Base-by-base conservation (phyloP, 176 grass and related monocot genomes). In the Cenchrus fungigraminus region DNA sequence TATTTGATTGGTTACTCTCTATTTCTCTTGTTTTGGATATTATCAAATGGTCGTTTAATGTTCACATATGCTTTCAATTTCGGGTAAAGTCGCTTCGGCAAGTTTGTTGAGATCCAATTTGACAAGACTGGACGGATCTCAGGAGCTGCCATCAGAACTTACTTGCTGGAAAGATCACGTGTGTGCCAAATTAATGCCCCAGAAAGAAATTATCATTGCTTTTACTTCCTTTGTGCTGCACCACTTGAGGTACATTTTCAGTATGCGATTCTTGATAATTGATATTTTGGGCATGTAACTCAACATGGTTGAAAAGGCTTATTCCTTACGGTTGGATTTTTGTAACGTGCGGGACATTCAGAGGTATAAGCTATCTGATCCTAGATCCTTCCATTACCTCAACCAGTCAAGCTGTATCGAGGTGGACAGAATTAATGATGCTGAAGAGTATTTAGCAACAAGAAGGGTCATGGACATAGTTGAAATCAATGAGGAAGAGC, bases 31-130 rank as follows among this genome's bases (percentile, higher is more conserved):
- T 25, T 90, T 74, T 79, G 63, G 54, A 71, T 54, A 66, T 62
- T 80, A 52, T 62, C 25, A 86, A 54, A 59, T 85, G 81, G 66
- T 88, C 87, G 31, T 74, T 82, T 87, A 61, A 57, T 12, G 45
- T 72, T 29, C 74, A 78, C 71, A 58, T 81, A 66, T 83, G 61
- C 85, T 68, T 77, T 31, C 61, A 58, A 83, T 83, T 79, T 78
- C 17, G 79, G 59, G 47, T 90, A 53, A 79, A 99, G 94, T 91
- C 97, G 97, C 54, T 99, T 99, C 82, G 97, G 97, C 73, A 99
- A 99, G 84, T 99, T 99, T 88, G 97, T 99, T 78, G 97, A 97
- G 90, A 99, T 99, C 73, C 97, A 99, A 83, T 99, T 99, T 69
- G 97, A 99, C 82, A 99, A 99, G 83, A 99, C 89, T 78, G 90